These are phyloP conservation scores for Crithidia brevicula DNA, from an alignment of 208 protist genomes.

Conservation along the genomic window DNA sequence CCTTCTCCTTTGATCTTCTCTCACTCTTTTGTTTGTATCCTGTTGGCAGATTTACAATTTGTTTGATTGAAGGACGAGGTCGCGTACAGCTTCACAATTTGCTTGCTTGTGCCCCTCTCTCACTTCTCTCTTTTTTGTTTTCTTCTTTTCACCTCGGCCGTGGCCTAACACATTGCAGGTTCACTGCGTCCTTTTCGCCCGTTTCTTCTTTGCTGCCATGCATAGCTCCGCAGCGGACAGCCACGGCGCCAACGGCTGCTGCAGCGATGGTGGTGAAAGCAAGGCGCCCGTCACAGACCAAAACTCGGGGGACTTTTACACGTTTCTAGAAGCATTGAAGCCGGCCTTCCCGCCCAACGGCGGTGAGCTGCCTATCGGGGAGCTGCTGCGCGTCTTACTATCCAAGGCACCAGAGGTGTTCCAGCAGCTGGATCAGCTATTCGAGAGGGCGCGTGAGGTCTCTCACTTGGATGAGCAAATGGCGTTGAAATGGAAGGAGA, in stretches of 20 bases:
- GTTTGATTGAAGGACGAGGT: no score
- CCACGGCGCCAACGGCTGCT: not conserved
- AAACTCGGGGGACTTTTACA: conserved; percentile 53
- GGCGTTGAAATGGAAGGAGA: conserved; percentile 80
- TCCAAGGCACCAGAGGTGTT: conserved; percentile 41
- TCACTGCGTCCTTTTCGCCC: no score
- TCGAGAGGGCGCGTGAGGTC: conserved; percentile 30
- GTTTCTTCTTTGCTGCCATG: not conserved
- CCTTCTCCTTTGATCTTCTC: not conserved
- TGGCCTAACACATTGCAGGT: no score
- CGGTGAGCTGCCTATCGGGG: conserved; percentile 54
- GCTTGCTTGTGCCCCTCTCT: no score
- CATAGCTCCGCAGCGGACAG: not conserved
- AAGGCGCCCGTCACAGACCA: conserved; percentile 34
- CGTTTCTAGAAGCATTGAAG: conserved; percentile 41
- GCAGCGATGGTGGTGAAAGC: not conserved
- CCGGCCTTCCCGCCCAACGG: conserved; percentile 33
- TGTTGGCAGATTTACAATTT: no score
- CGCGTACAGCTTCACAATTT: no score
- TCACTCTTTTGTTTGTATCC: not conserved
- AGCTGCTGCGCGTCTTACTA: conserved; percentile 45
- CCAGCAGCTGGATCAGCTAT: conserved; percentile 40
- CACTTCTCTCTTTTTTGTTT: not conserved
- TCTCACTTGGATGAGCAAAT: conserved; percentile 54
- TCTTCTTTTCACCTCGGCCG: no score